These are phyloP conservation scores for Cytospora piceae DNA, from an alignment of 2,329 filamentous ascomycete species.

Conservation along the genomic window DNA sequence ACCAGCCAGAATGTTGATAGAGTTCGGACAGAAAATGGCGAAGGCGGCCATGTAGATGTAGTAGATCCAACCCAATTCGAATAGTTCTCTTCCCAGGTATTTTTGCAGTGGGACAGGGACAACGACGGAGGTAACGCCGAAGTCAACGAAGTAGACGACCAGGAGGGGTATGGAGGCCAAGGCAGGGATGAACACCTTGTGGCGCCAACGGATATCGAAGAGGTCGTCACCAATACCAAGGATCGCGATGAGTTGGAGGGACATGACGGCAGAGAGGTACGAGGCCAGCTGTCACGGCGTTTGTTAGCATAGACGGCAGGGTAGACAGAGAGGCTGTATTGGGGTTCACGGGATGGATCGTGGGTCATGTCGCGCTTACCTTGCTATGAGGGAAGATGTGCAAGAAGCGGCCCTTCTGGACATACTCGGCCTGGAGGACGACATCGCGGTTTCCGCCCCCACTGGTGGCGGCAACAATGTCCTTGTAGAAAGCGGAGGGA, in stretches of 20 bases:
- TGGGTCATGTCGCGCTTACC: constrained; percentile 49
- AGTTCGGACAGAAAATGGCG: constrained; percentile 97
- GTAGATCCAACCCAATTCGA: constrained; percentile 83
- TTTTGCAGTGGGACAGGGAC: constrained; percentile 83
- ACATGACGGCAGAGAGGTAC: constrained; percentile 91
- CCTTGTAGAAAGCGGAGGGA: constrained; percentile 97
- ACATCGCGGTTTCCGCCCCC: constrained; percentile 91
- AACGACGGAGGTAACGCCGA: constrained; percentile 94
- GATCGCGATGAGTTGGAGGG: constrained; percentile 86
- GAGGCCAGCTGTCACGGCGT: constrained; percentile 72
- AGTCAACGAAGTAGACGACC: constrained; percentile 97
- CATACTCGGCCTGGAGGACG: constrained; percentile 71
- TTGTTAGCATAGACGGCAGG: constrained; percentile 2
- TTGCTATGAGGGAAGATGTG: constrained; percentile 95
- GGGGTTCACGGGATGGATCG: neutral
- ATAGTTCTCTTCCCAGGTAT: constrained; percentile 75
- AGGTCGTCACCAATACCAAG: constrained; percentile 94
- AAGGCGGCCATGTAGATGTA: constrained; percentile 97
- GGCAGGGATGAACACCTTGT: constrained; percentile 97
- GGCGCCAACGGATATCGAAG: constrained; percentile 97
- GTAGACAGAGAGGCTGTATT: neutral
- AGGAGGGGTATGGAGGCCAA: constrained; percentile 92
- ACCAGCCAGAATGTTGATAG: constrained; percentile 99
- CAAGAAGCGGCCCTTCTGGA: constrained; percentile 81
- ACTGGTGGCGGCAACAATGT: constrained; percentile 92